These are phyloP conservation scores for Globisporangium barbulae DNA, from an alignment of 352 stramenopile genomes.

Conservation along the genomic window DNA sequence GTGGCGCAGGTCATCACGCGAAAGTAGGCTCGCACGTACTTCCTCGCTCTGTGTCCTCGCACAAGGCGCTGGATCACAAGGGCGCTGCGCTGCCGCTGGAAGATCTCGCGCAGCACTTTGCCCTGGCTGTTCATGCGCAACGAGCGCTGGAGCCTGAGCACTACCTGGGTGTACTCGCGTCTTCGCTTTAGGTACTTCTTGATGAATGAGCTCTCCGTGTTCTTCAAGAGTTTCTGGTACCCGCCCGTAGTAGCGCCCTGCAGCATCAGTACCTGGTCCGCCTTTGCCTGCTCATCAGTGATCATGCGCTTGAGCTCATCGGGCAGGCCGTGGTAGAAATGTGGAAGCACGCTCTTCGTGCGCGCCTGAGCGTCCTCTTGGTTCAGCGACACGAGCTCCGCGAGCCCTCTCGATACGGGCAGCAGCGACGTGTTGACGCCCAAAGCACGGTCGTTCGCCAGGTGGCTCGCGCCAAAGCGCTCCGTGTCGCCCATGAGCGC, in stretches of 20 bases:
- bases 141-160: conserved; percentile 51
- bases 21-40: conserved; percentile 48
- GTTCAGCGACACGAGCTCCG: conserved; percentile 37
- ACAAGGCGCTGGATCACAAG: conserved; percentile 61
- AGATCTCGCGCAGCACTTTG: conserved; percentile 42
- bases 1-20: conserved; percentile 46
- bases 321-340: conserved; percentile 76
- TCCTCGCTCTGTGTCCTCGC: conserved; percentile 44
- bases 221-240: conserved; percentile 46
- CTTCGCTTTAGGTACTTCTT: conserved; percentile 58
- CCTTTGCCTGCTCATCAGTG: conserved; percentile 42
- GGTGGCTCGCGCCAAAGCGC: conserved; percentile 49
- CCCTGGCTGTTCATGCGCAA: conserved; percentile 43
- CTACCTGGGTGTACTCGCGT: conserved; percentile 38
- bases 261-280: conserved; percentile 10
- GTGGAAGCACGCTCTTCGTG: conserved; percentile 42
- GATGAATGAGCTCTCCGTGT: conserved; percentile 52
- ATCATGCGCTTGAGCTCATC: conserved; percentile 76
- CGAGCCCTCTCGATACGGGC: conserved; percentile 32
- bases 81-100: conserved; percentile 35
- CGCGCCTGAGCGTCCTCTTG: conserved; percentile 26
- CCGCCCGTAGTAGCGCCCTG: conserved; percentile 1
- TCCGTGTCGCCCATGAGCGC: conserved; percentile 34
- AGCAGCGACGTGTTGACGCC: conserved; percentile 32
- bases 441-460: conserved; percentile 45